Evolutionary conservation across 495 filamentous ascomycete species (phyloP).

Genomic region (Hapsidospora chrysogenum): DNA sequence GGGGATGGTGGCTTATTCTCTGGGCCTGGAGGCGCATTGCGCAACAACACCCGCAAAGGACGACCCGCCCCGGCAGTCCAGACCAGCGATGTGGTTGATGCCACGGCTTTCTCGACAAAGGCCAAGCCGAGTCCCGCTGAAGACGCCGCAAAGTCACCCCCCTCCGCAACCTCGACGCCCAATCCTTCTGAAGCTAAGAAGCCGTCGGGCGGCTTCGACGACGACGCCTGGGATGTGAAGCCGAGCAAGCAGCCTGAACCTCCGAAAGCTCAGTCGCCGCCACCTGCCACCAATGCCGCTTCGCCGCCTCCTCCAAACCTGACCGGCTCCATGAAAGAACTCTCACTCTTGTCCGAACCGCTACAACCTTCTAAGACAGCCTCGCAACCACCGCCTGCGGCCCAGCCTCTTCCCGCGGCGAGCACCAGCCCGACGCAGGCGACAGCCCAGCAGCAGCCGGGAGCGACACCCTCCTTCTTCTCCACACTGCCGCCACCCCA

Average conservation of each 20-base stretch:
- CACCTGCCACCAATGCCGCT: constrained; percentile 12
- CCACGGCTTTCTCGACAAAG: constrained; percentile 59
- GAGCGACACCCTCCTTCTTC: constrained; percentile 32
- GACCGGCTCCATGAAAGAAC: constrained; percentile 59
- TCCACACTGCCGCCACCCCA: constrained; percentile 16
- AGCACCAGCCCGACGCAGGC: constrained; percentile 14
- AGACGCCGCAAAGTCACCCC: constrained; percentile 24
- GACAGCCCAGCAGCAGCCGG: constrained; percentile 27
- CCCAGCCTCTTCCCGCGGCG: constrained; percentile 16
- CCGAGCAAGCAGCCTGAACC: constrained; percentile 46
- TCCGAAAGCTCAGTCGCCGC: constrained; percentile 18
- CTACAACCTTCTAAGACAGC: constrained; percentile 47
- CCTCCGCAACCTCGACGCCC: constrained; percentile 21
- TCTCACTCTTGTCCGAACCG: constrained; percentile 60
- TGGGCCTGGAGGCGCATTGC: constrained; percentile 70
- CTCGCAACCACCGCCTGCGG: constrained; percentile 27
- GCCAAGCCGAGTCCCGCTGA: constrained; percentile 26
- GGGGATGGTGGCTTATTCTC: constrained; percentile 66
- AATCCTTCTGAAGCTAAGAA: constrained; percentile 30
- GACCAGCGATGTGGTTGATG: constrained; percentile 71
- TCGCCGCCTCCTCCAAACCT: constrained; percentile 31
- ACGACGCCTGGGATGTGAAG: constrained; percentile 96
- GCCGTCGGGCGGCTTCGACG: constrained; percentile 62
- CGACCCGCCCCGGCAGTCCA: constrained; percentile 71
- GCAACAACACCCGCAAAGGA: constrained; percentile 91